Evolutionary conservation across 2,329 filamentous ascomycete genomes (phyloP).

Genomic region (Aspergillus transmontanensis): DNA sequence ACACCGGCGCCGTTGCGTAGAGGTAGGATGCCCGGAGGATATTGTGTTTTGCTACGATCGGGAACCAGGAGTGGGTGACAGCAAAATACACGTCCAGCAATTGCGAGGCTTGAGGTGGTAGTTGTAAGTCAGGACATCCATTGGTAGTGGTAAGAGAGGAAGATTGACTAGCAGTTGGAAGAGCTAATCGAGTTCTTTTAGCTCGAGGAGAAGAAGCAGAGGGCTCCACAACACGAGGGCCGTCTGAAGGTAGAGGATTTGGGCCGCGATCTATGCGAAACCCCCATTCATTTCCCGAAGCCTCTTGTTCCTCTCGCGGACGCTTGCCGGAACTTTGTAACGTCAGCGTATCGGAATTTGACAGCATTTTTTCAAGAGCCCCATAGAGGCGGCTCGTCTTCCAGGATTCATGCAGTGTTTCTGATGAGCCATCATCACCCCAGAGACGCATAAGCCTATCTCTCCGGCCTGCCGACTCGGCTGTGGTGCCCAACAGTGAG

Average conservation of each 20-base stretch:
- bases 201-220: constrained; percentile 21
- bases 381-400: constrained; percentile 44
- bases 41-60: constrained; percentile 60
- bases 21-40: constrained; percentile 59
- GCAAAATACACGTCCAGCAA: constrained; percentile 61
- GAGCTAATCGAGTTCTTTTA: constrained; percentile 33
- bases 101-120: constrained; percentile 55
- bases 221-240: constrained; percentile 35
- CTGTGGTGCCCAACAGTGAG: constrained; percentile 39
- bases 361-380: constrained; percentile 46
- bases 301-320: constrained; percentile 34
- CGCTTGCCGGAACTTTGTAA: constrained; percentile 33
- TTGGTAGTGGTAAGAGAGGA: constrained; percentile 9
- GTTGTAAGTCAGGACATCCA: constrained; percentile 26
- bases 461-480: constrained; percentile 33
- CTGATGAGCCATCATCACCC: constrained; percentile 43
- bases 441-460: constrained; percentile 42
- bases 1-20: constrained; percentile 49
- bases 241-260: constrained; percentile 30
- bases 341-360: constrained; percentile 31
- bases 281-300: constrained; percentile 30
- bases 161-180: constrained; percentile 16
- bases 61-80: constrained; percentile 62
- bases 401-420: constrained; percentile 48
- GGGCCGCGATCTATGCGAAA: constrained; percentile 34